A percentile compares a stretch with the other conserved stretches of the same genome.
Conservation (phyloP, 768 basidiomycete species). For the Suillus placidus region DNA sequence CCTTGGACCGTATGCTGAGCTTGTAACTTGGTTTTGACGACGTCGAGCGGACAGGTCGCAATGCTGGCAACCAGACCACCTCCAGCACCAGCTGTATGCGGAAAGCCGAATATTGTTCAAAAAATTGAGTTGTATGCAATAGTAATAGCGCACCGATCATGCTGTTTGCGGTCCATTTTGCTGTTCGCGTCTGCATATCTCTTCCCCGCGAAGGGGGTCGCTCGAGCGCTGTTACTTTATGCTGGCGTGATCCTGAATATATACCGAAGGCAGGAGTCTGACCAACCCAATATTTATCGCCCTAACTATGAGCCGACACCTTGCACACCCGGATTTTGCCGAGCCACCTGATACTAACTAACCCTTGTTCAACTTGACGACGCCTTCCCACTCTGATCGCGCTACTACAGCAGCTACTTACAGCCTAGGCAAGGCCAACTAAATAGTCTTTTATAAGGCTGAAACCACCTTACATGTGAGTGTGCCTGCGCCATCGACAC, state of each 20-base stretch:
- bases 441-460: background rate
- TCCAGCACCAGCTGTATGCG: slow-evolving; percentile 80
- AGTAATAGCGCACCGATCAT: slow-evolving; percentile 66
- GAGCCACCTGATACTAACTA: background rate
- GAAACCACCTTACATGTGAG: background rate
- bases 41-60: slow-evolving; percentile 96
- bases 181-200: slow-evolving; percentile 63
- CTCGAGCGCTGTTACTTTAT: slow-evolving; percentile 7
- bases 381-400: background rate
- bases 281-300: slow-evolving; percentile 1
- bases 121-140: slow-evolving; percentile 7
- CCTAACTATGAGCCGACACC: background rate
- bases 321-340: slow-evolving; percentile 9
- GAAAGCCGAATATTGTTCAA: slow-evolving; percentile 3
- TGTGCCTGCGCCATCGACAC: background rate
- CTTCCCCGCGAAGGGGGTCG: slow-evolving; percentile 59
- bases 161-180: slow-evolving; percentile 74
- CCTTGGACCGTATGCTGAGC: slow-evolving; percentile 81
- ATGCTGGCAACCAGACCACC: slow-evolving; percentile 92
- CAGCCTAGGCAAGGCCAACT: background rate
- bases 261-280: background rate
- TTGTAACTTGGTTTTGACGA: slow-evolving; percentile 96
- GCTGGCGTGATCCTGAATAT: background rate
- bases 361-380: background rate
- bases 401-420: background rate